Percentiles rank a stretch among this genome's conserved stretches.
phyloP scores from a whole-genome alignment of 2,329 filamentous ascomycete genomes.

The Sporothrix dimorphospora region DNA sequence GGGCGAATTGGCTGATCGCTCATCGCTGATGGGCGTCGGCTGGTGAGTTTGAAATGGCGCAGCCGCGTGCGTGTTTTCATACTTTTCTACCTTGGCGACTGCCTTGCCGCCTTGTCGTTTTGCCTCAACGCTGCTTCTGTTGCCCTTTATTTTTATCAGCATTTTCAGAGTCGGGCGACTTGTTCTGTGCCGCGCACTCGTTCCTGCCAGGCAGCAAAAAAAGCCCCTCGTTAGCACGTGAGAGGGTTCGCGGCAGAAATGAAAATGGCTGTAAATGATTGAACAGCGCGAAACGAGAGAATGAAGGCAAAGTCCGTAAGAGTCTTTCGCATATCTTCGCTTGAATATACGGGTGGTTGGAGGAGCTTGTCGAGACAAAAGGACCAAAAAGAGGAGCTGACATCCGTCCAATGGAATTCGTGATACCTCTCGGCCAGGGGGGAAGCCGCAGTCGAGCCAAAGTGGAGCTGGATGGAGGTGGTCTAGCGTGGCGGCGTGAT shows the following conservation, averaged over 20 bases:
- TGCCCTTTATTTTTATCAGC: neutral
- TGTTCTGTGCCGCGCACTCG: neutral
- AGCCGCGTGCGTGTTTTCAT: neutral
- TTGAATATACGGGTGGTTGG: neutral
- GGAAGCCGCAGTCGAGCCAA: neutral
- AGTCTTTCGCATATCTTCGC: neutral
- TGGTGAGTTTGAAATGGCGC: neutral
- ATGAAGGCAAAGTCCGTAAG: neutral
- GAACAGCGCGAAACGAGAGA: neutral
- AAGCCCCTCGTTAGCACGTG: neutral
- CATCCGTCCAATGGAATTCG: neutral
- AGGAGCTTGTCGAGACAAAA: neutral
- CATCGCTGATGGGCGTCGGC: neutral
- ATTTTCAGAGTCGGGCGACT: neutral
- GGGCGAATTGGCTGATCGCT: constrained; percentile 1
- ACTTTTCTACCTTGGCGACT: constrained; percentile 1
- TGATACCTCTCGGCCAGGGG: neutral
- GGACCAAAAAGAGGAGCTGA: constrained; percentile 7
- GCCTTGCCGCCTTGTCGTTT: neutral
- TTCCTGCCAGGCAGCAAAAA: neutral
- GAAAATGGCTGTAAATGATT: neutral
- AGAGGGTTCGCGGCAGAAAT: neutral
- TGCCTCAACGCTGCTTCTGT: neutral
- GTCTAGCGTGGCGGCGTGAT: neutral
- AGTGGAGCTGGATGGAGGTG: constrained; percentile 1